A percentile compares a stretch with the other conserved stretches of the same genome.
Evolutionary conservation across 2,329 filamentous ascomycete species (phyloP).

Genomic region (Chrysosporium keratinophilum): DNA sequence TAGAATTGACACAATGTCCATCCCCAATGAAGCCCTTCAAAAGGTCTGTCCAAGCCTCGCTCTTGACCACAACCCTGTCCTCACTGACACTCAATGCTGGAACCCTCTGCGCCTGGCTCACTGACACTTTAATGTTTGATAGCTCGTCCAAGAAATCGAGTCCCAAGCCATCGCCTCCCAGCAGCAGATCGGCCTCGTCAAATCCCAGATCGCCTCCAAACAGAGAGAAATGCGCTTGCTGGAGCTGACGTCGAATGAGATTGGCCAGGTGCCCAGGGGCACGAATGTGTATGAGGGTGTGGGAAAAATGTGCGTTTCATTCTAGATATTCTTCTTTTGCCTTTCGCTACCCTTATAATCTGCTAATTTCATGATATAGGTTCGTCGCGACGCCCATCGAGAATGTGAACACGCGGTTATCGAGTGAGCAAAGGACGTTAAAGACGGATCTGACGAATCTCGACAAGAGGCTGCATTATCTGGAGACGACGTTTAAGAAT

Average conservation of each 20-base stretch:
- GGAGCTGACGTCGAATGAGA: slow-evolving; percentile 74
- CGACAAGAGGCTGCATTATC: slow-evolving; percentile 79
- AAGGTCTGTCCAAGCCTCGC: slow-evolving; percentile 52
- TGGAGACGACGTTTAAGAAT: slow-evolving; percentile 93
- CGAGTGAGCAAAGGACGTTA: slow-evolving; percentile 61
- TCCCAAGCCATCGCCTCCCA: slow-evolving; percentile 77
- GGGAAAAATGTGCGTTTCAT: slow-evolving; percentile 86
- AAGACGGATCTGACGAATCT: slow-evolving; percentile 70
- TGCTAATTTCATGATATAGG: no score
- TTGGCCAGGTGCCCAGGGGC: slow-evolving; percentile 61
- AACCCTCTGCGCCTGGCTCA: no score
- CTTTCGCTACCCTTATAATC: slow-evolving; percentile 5
- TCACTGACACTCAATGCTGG: no score
- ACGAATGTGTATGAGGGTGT: slow-evolving; percentile 88
- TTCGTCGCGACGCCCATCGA: slow-evolving; percentile 70
- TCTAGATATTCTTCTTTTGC: no score
- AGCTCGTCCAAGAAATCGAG: slow-evolving; percentile 92
- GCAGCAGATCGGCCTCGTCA: slow-evolving; percentile 81
- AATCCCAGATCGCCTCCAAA: slow-evolving; percentile 72
- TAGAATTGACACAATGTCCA: slow-evolving; percentile 81
- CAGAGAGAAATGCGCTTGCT: slow-evolving; percentile 81
- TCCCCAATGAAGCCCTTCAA: slow-evolving; percentile 84
- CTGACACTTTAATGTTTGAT: slow-evolving; percentile 15
- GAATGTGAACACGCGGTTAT: slow-evolving; percentile 64
- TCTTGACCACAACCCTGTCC: neutral